Percentiles rank a stretch among this genome's conserved stretches.
Evolutionary conservation across 495 filamentous ascomycete genomes (phyloP).

Genomic region (Penicillium argentinense): DNA sequence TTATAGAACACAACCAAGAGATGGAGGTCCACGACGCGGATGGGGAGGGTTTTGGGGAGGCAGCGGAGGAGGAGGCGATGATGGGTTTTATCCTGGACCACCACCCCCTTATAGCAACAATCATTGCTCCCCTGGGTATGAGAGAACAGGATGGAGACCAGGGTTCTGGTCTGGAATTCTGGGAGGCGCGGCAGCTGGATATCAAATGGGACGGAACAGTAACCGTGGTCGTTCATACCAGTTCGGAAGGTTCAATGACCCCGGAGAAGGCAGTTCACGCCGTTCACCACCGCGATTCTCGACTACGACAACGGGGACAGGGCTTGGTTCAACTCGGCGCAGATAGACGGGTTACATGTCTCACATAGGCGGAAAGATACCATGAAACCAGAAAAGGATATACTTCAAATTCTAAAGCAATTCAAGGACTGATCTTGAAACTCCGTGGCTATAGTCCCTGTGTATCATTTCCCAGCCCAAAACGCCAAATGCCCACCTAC

Average conservation of each 20-base stretch:
- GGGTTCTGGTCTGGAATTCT: slow-evolving; percentile 85
- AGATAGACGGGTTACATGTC: slow-evolving; percentile 47
- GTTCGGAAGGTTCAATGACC: slow-evolving; percentile 21
- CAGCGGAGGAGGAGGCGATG: slow-evolving; percentile 50
- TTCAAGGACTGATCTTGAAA: background rate
- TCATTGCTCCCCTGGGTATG: background rate
- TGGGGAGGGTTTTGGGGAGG: slow-evolving; percentile 45
- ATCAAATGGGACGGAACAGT: slow-evolving; percentile 60
- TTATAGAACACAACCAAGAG: slow-evolving; percentile 8
- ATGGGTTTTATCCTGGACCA: slow-evolving; percentile 51
- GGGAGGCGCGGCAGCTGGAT: slow-evolving; percentile 69
- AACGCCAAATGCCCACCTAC: slow-evolving; percentile 10
- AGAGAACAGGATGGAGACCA: slow-evolving; percentile 63
- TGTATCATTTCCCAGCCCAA: slow-evolving; percentile 8
- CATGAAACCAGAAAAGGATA: background rate
- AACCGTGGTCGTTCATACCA: slow-evolving; percentile 8
- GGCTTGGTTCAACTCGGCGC: slow-evolving; percentile 84
- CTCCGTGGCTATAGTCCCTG: slow-evolving; percentile 3
- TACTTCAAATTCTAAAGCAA: background rate
- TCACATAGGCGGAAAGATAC: background rate
- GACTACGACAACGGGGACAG: slow-evolving; percentile 69
- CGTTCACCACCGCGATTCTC: slow-evolving; percentile 47
- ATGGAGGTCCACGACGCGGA: slow-evolving; percentile 7
- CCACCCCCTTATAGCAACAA: slow-evolving; percentile 56
- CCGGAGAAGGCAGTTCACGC: slow-evolving; percentile 54